Base-by-base conservation (phyloP, 352 stramenopile species). In the Blastocystis hominis region DNA sequence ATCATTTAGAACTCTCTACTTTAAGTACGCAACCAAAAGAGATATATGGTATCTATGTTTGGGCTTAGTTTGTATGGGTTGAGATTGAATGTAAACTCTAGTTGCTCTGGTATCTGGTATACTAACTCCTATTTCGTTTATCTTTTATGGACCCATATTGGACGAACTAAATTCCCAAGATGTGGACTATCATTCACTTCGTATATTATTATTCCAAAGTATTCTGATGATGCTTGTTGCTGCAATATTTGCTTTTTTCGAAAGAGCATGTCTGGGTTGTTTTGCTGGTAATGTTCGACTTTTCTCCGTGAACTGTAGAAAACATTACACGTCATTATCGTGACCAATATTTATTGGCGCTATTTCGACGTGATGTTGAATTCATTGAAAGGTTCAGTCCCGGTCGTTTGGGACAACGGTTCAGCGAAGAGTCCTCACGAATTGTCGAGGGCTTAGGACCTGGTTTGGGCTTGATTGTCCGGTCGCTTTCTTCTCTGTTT, bases 381-480 rank as follows among this genome's bases (percentile, higher is more conserved):
- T 86, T 53, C 56, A 86, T 86, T 30, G 75, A 86, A 42, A 69
- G 42, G 24, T 17, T 72, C 20, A 86, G 62, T 40, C 75, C 75
- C 20, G 62, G 62, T 38, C 61, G 56, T 40, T 30, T 86, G 7
- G 75, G 75, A 10, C 56, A 86, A 38, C 75, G 75, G n/a, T 75
- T 59, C 42, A 55, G 50, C 5, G 75, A 86, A 30, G 56, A 86
- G 17, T 75, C 56, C 17, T 69, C 75, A 15, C 56, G 75, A 2
- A 86, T 86, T 24, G 40, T 69, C 13, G 59, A 70, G 3, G 75
- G 75, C 38, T 34, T 86, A 4, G 75, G 75, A 24, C 75, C 75
- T 3, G 75, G 54, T 70, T 13, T 86, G 46, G 75, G 75, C 10
- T 24, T 69, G 3, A 69, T 86, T 20, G 38, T 86, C 46, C 75